Base-by-base conservation (phyloP, 2,329 filamentous ascomycete species). In the Penicillium hordei region DNA sequence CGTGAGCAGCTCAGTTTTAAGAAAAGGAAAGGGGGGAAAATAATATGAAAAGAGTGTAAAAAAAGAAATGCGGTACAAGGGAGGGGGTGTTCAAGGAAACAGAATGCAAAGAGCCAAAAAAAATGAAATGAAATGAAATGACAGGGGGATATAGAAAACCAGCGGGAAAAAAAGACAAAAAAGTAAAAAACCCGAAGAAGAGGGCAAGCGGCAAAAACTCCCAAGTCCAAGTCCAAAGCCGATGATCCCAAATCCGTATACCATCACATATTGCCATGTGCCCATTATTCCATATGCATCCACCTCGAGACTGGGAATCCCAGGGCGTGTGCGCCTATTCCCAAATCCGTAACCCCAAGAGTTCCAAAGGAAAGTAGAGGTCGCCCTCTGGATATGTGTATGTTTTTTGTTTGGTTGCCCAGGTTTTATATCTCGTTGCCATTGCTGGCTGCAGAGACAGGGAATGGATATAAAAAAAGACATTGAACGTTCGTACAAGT, bases 301-400 rank as follows among this genome's bases (percentile, higher is more conserved):
- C 39, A 61, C 34, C 43, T 49, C 44, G 19, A 55, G 45, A 40
- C 44, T 25, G 33, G 52, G 29, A 48, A 27, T 42, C 21, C 48
- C 45, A 46, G 48, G 29, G 57, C 48, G 31, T 55, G 15, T 52
- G 58, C 51, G 59, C 52, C 55, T 57, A 53, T 55, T 50, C 53
- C 51, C 57, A 61, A 55, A 53, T 48, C 59, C 42, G 21, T 42
- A 8, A 42, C 7, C 29, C 19, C 40, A 45, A 51, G 17, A 34
- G 21, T 55, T 61, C 50, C 62, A 63, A 63, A 51, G 46, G 46
- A 62, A 60, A 38, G 34, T 65, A 58, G 65, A 66, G 65, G 65
- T 67, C 44, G 65, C 64, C 65, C 65, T 65, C 65, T 60, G 55
- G 52, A 59, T 45, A 59, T 63, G 52, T 63, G 57, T 60, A 58